A percentile compares a stretch with the other conserved stretches of the same genome.
Evolutionary conservation across 192 early-diverging fungal genomes (phyloP).

Genomic region (Pilaira anomala): DNA sequence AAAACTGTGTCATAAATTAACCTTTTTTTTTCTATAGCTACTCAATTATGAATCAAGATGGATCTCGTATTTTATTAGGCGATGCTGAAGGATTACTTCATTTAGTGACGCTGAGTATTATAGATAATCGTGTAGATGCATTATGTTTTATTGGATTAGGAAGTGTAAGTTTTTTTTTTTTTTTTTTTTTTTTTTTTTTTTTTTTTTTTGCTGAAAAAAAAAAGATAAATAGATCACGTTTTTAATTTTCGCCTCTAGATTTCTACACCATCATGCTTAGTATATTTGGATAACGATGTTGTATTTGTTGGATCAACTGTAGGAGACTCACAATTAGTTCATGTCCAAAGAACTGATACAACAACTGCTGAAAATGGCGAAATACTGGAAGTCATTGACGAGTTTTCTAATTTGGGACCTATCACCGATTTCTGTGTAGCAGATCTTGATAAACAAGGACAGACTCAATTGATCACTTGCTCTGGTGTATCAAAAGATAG

Average conservation of each 20-base stretch:
- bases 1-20: too few species aligned
- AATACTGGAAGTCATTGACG: conserved; percentile 59
- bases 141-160: conserved; percentile 49
- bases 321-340: conserved; percentile 82
- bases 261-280: conserved; percentile 61
- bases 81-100: conserved; percentile 66
- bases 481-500: conserved; percentile 73
- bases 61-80: conserved; percentile 62
- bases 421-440: conserved; percentile 85
- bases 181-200: too few species aligned
- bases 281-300: conserved; percentile 67
- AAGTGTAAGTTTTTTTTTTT: conserved; percentile 33
- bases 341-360: conserved; percentile 35
- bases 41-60: conserved; percentile 51
- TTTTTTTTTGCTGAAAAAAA: too few species aligned
- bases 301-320: conserved; percentile 84
- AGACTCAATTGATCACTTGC: conserved; percentile 82
- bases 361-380: conserved; percentile 46
- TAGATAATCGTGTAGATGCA: conserved; percentile 30
- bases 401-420: conserved; percentile 78
- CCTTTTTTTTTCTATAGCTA: too few species aligned
- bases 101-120: conserved; percentile 49
- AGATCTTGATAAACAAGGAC: conserved; percentile 61
- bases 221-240: too few species aligned
- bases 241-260: too few species aligned